Evolutionary conservation across 305 asterid species (phyloP), one percentile per base, ranked within the genome.

Genomic region (Coffea humblotiana): DNA sequence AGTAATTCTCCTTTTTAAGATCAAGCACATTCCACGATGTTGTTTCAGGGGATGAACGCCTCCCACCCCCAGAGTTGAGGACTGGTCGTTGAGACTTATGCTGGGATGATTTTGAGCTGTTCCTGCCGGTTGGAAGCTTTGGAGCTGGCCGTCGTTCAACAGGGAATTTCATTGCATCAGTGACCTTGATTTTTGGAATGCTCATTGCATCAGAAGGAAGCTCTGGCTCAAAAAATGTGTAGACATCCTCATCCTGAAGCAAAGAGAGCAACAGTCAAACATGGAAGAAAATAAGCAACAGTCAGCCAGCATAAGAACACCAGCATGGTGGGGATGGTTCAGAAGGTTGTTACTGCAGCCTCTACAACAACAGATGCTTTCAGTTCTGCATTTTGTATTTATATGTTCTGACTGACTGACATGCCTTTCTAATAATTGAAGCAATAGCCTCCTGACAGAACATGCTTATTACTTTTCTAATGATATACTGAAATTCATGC

Each of bases 211-310:
- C 96, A 0, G 86, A 83, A 51, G 97, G 98, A 61, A 90, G 97
- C 74, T 96, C 98, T 16, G 99, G 99, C 88, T 96, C 97, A 65
- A 96, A 96, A 87, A 94, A 96, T 68, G 95, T 83, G 84, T 90
- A 96, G 60, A 96, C 89, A 70, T 96, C 99, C 87, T 96, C 99
- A 54, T 96, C 99, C 99, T 94, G 84, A 60, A 83, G 81, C 72
- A 64, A 76, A 77, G 23, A 54, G 18, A 73, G 15, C 84, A 79
- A 58, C 56, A 25, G 47, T 27, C 77, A 61, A 29, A 3, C 21
- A 51, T 37, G 18, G 81, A 54, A 65, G 63, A 67, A 66, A 12
- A 14, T 52, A n/a, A 73, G 66, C 37, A 8, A 2, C 21, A 19
- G 18, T 27, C 69, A 64, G 23, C 23, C 29, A 71, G 51, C 43